Evolutionary conservation across 1,284 basidiomycete species (phyloP).

Genomic region (Heterobasidion irregulare): DNA sequence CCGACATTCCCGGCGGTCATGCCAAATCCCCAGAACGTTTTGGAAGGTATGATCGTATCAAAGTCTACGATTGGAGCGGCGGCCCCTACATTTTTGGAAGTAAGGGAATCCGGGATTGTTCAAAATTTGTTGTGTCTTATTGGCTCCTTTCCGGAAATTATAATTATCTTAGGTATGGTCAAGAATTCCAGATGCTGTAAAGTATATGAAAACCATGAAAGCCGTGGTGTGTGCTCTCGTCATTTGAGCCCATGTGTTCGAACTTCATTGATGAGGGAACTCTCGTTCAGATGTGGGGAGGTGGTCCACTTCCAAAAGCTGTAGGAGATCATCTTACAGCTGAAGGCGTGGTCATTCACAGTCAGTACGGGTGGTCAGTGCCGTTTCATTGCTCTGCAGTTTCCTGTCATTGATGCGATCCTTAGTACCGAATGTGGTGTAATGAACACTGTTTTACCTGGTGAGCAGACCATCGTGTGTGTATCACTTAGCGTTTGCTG

Average conservation of each 20-base stretch:
- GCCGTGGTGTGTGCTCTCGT: conserved; percentile 12
- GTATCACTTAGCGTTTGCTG: background rate
- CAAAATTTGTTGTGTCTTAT: conserved; percentile 14
- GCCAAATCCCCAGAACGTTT: conserved; percentile 13
- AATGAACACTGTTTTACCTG: conserved; percentile 15
- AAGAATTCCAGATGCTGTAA: conserved; percentile 8
- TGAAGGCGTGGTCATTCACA: conserved; percentile 17
- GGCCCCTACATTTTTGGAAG: background rate
- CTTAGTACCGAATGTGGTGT: conserved; percentile 13
- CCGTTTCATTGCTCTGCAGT: background rate
- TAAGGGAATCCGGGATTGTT: conserved; percentile 2
- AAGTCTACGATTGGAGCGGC: background rate
- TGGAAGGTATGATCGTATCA: conserved; percentile 10
- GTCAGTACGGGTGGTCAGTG: conserved; percentile 20
- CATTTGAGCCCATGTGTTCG: background rate
- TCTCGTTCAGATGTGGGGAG: conserved; percentile 20
- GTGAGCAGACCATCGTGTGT: conserved; percentile 5
- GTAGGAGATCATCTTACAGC: conserved; percentile 18
- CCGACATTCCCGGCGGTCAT: conserved; percentile 12
- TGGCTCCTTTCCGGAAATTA: conserved; percentile 1
- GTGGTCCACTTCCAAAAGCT: conserved; percentile 20
- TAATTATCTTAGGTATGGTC: conserved; percentile 15
- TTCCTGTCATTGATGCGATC: background rate
- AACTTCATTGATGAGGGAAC: background rate
- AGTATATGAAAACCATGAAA: conserved; percentile 13